These are phyloP conservation scores for Nematodospora valgi DNA, from an alignment of 805 yeast species.

Conservation along the genomic window DNA sequence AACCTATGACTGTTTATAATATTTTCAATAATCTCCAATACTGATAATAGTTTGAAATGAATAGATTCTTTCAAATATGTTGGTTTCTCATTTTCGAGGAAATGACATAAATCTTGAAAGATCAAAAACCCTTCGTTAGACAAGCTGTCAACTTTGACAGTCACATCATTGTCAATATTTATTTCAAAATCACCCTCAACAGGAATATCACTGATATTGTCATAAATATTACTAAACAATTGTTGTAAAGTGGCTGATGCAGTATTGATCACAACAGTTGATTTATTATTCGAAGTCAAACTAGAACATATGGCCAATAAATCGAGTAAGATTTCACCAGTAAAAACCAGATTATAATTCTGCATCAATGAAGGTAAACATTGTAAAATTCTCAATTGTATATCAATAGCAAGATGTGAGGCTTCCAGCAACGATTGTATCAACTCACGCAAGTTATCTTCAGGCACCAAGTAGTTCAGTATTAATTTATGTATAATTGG, in stretches of 20 bases:
- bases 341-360: conserved; percentile 53
- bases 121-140: conserved; percentile 70
- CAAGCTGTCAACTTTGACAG: conserved; percentile 43
- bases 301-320: conserved; percentile 67
- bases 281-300: conserved; percentile 64
- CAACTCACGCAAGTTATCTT: conserved; percentile 48
- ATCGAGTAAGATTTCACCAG: conserved; percentile 53
- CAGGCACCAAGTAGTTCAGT: conserved; percentile 51
- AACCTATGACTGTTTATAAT: conserved; percentile 60
- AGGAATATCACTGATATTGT: conserved; percentile 46
- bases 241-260: conserved; percentile 94
- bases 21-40: conserved; percentile 81
- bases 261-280: conserved; percentile 78
- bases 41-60: conserved; percentile 58
- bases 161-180: conserved; percentile 43
- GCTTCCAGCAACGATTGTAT: conserved; percentile 71
- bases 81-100: conserved; percentile 59
- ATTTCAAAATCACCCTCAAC: conserved; percentile 8
- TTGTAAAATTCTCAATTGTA: conserved; percentile 84
- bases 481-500: conserved; percentile 68
- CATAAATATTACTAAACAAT: conserved; percentile 73
- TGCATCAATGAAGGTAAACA: conserved; percentile 72
- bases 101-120: conserved; percentile 67
- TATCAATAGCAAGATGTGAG: conserved; percentile 70
- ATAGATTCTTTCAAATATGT: conserved; percentile 47